Conservation (phyloP, 2,329 filamentous ascomycete species). For the Tolypocladium paradoxum region DNA sequence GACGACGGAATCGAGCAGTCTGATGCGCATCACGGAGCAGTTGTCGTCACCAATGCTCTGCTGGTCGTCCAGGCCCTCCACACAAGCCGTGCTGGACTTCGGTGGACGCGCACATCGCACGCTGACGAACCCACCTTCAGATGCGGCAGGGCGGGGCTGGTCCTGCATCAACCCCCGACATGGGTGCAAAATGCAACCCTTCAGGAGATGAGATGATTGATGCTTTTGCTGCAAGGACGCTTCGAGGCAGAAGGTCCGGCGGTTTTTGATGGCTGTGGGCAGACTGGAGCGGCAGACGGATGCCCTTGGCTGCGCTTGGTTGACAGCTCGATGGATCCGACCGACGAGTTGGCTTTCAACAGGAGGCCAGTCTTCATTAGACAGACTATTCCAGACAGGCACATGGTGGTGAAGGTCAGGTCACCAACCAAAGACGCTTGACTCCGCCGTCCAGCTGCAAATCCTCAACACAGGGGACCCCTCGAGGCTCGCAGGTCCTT, state of each 20-base stretch:
- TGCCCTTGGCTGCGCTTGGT: no score
- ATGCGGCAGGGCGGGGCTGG: neutral
- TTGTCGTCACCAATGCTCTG: neutral
- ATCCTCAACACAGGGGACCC: no score
- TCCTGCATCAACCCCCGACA: neutral
- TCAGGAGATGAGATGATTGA: neutral
- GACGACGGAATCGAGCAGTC: no score
- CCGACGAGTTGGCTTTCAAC: neutral
- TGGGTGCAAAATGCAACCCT: neutral
- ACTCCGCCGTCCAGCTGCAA: no score
- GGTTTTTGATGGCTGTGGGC: neutral
- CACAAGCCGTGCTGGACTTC: neutral
- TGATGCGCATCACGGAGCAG: neutral
- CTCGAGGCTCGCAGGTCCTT: neutral
- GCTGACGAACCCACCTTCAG: neutral
- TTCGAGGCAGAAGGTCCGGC: neutral
- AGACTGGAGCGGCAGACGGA: neutral
- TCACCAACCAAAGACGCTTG: neutral
- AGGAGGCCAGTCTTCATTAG: neutral
- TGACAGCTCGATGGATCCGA: neutral
- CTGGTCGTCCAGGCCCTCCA: neutral
- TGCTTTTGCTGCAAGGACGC: neutral
- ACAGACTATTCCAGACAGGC: neutral
- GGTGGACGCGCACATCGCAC: no score
- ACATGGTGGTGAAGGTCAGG: neutral